Percentiles rank a stretch among this genome's conserved stretches.
Conservation (phyloP, 192 early-diverging fungal genomes). For the Piromyces finnis region DNA sequence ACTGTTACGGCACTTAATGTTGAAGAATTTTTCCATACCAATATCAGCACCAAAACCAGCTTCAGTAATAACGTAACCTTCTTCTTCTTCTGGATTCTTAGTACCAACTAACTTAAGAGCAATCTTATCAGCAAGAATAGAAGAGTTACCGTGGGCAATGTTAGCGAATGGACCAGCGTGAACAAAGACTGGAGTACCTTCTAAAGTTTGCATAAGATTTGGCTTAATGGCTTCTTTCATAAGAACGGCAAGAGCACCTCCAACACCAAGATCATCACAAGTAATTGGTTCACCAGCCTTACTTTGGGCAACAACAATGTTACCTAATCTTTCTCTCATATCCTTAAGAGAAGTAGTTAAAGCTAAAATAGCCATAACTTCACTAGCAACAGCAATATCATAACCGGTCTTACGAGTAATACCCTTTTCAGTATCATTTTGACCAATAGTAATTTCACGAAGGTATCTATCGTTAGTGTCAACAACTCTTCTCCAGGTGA, state of each 20-base stretch:
- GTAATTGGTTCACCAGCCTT: slow-evolving; percentile 69
- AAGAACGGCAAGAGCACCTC: slow-evolving; percentile 87
- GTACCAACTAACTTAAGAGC: slow-evolving; percentile 82
- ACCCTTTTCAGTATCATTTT: slow-evolving; percentile 73
- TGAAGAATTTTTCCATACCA: slow-evolving; percentile 98
- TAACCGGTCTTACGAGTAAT: slow-evolving; percentile 78
- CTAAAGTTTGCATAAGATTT: slow-evolving; percentile 98
- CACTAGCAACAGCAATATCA: slow-evolving; percentile 95
- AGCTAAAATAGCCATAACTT: slow-evolving; percentile 95
- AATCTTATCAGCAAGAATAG: slow-evolving; percentile 88
- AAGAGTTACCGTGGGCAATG: slow-evolving; percentile 96
- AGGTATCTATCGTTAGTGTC: slow-evolving; percentile 96
- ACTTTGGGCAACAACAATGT: slow-evolving; percentile 86
- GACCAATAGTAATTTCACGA: slow-evolving; percentile 76
- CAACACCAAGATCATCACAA: slow-evolving; percentile 85
- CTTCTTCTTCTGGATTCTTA: slow-evolving; percentile 19
- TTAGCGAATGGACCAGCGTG: slow-evolving; percentile 99
- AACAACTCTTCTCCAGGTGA: slow-evolving; percentile 91
- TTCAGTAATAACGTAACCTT: slow-evolving; percentile 90
- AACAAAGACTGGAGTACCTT: slow-evolving; percentile 95
- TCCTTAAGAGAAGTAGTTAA: slow-evolving; percentile 75
- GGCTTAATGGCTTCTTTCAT: slow-evolving; percentile 99
- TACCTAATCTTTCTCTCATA: slow-evolving; percentile 81
- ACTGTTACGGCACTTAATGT: slow-evolving; percentile 91
- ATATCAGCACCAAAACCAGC: slow-evolving; percentile 99